phyloP scores from a whole-genome alignment of 768 basidiomycete species.

The Cystoderma amianthinum region DNA sequence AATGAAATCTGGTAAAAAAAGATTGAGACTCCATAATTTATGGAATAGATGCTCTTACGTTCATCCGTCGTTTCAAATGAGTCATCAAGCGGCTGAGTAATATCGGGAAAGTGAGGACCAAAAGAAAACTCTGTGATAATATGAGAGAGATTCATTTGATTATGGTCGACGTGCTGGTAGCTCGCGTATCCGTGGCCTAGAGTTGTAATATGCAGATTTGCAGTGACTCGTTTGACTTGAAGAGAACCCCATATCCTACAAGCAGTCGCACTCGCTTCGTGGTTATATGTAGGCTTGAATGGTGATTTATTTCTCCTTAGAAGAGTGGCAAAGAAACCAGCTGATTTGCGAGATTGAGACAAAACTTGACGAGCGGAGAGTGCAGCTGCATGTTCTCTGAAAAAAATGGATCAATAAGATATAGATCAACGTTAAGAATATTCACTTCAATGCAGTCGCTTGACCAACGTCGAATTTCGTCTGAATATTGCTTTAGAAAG shows the following conservation, averaged over 20 bases:
- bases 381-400: constrained; percentile 54
- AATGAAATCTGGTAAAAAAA: constrained; percentile 55
- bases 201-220: constrained; percentile 91
- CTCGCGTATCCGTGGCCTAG: constrained; percentile 93
- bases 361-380: constrained; percentile 69
- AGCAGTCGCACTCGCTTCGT: constrained; percentile 61
- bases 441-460: constrained; percentile 64
- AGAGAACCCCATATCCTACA: constrained; percentile 86
- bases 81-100: constrained; percentile 90
- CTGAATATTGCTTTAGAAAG: constrained; percentile 21
- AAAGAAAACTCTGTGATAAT: constrained; percentile 97
- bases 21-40: constrained; percentile 3
- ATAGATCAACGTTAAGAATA: background rate
- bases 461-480: constrained; percentile 78
- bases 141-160: constrained; percentile 90
- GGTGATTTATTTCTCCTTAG: constrained; percentile 33
- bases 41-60: constrained; percentile 36
- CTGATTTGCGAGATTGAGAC: constrained; percentile 66
- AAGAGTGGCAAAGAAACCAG: constrained; percentile 62
- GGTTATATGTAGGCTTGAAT: constrained; percentile 71
- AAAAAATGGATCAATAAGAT: constrained; percentile 2
- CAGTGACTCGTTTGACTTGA: constrained; percentile 84
- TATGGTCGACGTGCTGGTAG: constrained; percentile 82
- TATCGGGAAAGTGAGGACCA: constrained; percentile 92
- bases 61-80: constrained; percentile 71